These are phyloP conservation scores for Tubosaeta sp. DNA, from an alignment of 768 basidiomycete genomes.

Conservation along the genomic window DNA sequence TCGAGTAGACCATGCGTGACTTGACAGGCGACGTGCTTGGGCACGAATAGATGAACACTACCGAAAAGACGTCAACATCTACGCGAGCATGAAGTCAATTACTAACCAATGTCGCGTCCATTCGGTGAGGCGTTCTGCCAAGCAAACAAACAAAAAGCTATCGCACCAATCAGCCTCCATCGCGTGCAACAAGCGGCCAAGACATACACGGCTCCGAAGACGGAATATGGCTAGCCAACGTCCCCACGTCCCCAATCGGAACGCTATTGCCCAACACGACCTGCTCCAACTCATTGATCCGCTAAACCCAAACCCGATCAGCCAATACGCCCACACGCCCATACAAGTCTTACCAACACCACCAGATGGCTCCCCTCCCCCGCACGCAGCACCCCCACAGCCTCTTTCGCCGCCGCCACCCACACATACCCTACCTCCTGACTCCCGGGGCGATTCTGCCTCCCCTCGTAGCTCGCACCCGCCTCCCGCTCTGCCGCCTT, in stretches of 20 bases:
- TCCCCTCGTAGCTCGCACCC: constrained; percentile 51
- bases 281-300: constrained; percentile 63
- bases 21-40: constrained; percentile 78
- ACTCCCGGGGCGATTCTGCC: constrained; percentile 53
- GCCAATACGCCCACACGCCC: no score
- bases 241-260: constrained; percentile 37
- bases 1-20: constrained; percentile 86
- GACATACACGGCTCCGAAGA: constrained; percentile 50
- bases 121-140: constrained; percentile 50
- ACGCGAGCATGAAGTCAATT: not conserved
- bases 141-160: constrained; percentile 61
- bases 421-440: constrained; percentile 61
- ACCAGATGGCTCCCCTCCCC: constrained; percentile 51
- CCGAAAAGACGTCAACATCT: constrained; percentile 3
- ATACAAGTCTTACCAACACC: constrained; percentile 50
- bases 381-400: constrained; percentile 54
- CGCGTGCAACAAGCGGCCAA: not conserved
- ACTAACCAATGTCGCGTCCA: constrained; percentile 59
- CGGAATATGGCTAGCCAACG: constrained; percentile 49
- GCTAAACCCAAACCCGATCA: constrained; percentile 37
- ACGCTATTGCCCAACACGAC: constrained; percentile 45
- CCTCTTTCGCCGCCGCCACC: constrained; percentile 59
- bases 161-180: not conserved
- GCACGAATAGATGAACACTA: constrained; percentile 92
- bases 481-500: constrained; percentile 69